A percentile compares a stretch with the other conserved stretches of the same genome.
These are phyloP conservation scores for Clarireedia homoeocarpa DNA, from an alignment of 2,329 filamentous ascomycete species.

Conservation along the genomic window DNA sequence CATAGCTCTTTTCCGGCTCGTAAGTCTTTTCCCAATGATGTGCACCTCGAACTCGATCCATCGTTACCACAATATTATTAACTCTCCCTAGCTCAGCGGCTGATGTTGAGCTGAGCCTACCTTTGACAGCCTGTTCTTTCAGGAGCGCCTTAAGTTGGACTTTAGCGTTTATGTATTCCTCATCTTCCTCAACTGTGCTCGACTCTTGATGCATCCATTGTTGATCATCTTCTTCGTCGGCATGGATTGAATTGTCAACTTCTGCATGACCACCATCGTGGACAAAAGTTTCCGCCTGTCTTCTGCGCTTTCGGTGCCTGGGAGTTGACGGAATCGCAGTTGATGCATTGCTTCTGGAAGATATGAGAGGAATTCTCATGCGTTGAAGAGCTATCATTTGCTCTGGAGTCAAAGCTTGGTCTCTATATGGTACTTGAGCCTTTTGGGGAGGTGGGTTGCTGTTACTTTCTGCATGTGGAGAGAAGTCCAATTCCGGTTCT, in stretches of 20 bases:
- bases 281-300: neutral
- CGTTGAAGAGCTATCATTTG: conserved; percentile 5
- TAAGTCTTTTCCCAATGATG: neutral
- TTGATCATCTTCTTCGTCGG: neutral
- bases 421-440: too few species aligned
- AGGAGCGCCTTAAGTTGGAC: neutral
- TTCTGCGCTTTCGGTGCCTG: neutral
- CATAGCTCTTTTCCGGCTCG: neutral
- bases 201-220: neutral
- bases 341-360: neutral
- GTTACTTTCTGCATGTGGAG: too few species aligned
- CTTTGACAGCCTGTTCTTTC: neutral
- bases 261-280: neutral
- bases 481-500: neutral
- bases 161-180: conserved; percentile 3
- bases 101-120: neutral
- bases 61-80: neutral
- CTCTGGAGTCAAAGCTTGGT: neutral
- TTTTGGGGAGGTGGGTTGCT: too few species aligned
- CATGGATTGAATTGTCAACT: conserved; percentile 2
- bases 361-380: neutral
- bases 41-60: neutral
- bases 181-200: neutral
- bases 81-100: neutral
- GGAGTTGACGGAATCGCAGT: neutral